These are phyloP conservation scores for Xanthoconium purpureum DNA, from an alignment of 768 basidiomycete species.

Conservation along the genomic window DNA sequence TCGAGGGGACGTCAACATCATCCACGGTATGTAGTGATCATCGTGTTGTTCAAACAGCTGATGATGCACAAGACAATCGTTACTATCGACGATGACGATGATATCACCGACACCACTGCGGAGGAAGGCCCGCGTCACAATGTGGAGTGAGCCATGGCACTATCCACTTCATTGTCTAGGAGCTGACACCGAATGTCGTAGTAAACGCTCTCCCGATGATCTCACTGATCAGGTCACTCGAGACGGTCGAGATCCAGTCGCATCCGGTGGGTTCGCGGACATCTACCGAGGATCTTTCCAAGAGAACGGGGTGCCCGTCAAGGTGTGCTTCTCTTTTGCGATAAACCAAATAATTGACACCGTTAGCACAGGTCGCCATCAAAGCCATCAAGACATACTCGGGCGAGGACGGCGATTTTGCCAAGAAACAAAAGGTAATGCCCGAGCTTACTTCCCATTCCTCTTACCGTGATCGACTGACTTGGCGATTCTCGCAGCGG, in stretches of 20 bases:
- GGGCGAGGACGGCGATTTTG: neutral
- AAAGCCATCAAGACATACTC: neutral
- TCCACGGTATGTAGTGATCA: neutral
- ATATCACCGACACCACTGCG: neutral
- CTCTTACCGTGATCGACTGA: neutral
- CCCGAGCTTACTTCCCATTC: neutral
- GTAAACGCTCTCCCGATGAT: neutral
- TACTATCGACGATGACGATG: neutral
- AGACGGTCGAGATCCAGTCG: neutral
- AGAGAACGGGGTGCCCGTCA: neutral
- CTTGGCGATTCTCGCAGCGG: neutral
- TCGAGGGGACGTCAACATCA: neutral
- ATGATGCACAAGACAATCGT: neutral
- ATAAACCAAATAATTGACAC: neutral
- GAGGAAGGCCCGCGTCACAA: neutral
- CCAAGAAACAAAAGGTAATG: neutral
- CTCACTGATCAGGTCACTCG: neutral
- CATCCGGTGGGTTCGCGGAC: slow-evolving; percentile 6
- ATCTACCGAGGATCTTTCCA: neutral
- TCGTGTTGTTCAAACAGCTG: neutral
- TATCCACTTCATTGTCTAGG: neutral
- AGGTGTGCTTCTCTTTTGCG: neutral
- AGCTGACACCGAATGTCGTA: neutral
- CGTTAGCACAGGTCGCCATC: neutral
- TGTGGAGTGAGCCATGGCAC: neutral